These are phyloP conservation scores for Schizopora paradoxa DNA, from an alignment of 1,284 basidiomycete species.

Conservation along the genomic window DNA sequence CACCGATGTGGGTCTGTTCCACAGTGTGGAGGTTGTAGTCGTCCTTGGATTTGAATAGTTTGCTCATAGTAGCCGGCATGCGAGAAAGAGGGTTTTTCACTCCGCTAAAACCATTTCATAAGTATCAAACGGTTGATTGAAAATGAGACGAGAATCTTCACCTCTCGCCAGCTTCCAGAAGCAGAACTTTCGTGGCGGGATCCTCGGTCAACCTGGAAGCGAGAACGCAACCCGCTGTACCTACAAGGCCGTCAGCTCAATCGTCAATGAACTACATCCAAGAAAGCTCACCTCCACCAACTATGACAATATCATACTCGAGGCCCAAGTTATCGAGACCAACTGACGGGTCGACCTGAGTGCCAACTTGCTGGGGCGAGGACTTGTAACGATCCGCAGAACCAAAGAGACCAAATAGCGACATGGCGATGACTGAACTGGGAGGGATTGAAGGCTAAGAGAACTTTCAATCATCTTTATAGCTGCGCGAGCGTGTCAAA, in stretches of 20 bases:
- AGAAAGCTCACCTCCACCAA: slow-evolving; percentile 18
- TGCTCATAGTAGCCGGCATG: slow-evolving; percentile 7
- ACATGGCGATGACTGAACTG: too few relatives aligned
- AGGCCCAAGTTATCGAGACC: too few relatives aligned
- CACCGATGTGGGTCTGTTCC: slow-evolving; percentile 11
- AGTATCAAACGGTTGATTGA: background rate
- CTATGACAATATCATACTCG: slow-evolving; percentile 19
- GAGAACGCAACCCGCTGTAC: background rate
- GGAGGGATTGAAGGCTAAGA: too few relatives aligned
- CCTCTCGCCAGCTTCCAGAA: background rate
- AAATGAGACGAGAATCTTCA: background rate
- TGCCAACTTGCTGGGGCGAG: too few relatives aligned
- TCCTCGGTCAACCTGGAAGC: background rate
- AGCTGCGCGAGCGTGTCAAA: too few relatives aligned
- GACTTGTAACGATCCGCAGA: too few relatives aligned
- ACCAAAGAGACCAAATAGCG: too few relatives aligned
- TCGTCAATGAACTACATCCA: too few relatives aligned
- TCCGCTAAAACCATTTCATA: background rate
- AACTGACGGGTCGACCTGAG: too few relatives aligned
- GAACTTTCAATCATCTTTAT: too few relatives aligned
- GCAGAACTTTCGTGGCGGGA: background rate
- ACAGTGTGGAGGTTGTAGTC: slow-evolving; percentile 13
- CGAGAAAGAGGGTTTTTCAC: background rate
- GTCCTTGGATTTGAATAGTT: slow-evolving; percentile 6
- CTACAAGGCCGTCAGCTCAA: background rate